Evolutionary conservation across 2,329 filamentous ascomycete species (phyloP).

Genomic region (Periconia macrospinosa): DNA sequence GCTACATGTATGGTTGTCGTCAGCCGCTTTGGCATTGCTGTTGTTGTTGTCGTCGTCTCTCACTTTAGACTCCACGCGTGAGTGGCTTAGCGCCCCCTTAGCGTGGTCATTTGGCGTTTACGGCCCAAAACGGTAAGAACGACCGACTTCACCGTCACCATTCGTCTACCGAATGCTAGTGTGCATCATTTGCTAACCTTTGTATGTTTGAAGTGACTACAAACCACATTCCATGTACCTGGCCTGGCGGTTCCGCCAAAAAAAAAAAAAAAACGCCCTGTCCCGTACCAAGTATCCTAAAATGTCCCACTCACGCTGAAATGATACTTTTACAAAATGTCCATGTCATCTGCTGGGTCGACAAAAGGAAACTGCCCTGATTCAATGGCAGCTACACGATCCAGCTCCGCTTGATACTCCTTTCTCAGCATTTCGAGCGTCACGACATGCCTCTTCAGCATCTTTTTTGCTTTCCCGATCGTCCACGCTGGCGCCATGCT

Average conservation of each 20-base stretch:
- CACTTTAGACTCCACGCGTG: no score
- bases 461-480: conserved; percentile 38
- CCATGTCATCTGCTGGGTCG: conserved; percentile 39
- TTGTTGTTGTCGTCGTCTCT: no score
- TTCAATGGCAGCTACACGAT: conserved; percentile 83
- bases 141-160: background rate
- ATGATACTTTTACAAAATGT: conserved; percentile 32
- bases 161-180: background rate
- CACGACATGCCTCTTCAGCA: conserved; percentile 71
- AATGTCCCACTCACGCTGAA: no score
- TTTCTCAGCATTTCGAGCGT: conserved; percentile 84
- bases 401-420: conserved; percentile 87
- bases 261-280: no score
- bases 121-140: conserved; percentile 6
- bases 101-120: conserved; percentile 15
- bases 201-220: no score
- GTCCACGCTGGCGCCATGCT: conserved; percentile 28
- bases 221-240: no score
- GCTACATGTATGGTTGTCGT: background rate
- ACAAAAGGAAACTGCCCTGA: conserved; percentile 84
- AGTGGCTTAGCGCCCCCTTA: background rate
- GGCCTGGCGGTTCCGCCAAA: no score
- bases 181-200: background rate
- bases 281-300: no score
- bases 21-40: no score